Base-by-base conservation (phyloP, 2,329 filamentous ascomycete species). In the Paracorniculantispora psalliotae region DNA sequence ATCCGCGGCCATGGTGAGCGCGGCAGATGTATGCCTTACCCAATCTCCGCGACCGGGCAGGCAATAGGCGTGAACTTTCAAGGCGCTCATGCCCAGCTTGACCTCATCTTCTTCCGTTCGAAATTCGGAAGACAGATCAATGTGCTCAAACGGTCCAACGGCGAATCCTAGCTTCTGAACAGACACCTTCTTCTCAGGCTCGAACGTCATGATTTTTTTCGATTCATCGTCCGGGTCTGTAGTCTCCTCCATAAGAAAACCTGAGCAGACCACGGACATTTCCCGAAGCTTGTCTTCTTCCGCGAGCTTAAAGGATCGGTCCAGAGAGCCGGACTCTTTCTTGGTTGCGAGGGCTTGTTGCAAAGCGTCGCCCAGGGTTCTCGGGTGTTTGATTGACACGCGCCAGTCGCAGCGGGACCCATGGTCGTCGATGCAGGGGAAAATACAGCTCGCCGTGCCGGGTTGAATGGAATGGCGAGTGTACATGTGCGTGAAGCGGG, bases 91-190 rank as follows among this genome's bases (percentile, higher is more conserved):
- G 3, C 91, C 91, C 57, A 99, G 83, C 70, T 92, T 91, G 66
- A 96, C 91, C 68, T 97, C 92, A 64, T 96, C 91, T 65, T 96
- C 91, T 62, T 91, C 91, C 48, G 92, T 91, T 53, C 96, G 87
- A 67, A 91, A 96, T 65, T 93, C 90, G 2, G 91, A 89, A 63
- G 79, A 85, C 5, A 99, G 79, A 68, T 97, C 91, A 56, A 97
- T 87, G 65, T 93, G 89, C 72, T 97, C 92, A 70, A 99, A 99
- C 0, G 96, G 94, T 0, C 96, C 94, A 59, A 97, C 84, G 2
- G 92, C 90, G 71, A 99, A 96, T 4, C 92, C 93, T 63, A 99
- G 87, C 70, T 97, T 93, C 62, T 92, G 89, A 1, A 93, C 88
- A 1, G 92, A 87, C 9, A 94, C 85, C 53, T 89, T 85, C 62